Conservation (phyloP, 2,329 filamentous ascomycete species). For the Exophiala phaeomuriformis region DNA sequence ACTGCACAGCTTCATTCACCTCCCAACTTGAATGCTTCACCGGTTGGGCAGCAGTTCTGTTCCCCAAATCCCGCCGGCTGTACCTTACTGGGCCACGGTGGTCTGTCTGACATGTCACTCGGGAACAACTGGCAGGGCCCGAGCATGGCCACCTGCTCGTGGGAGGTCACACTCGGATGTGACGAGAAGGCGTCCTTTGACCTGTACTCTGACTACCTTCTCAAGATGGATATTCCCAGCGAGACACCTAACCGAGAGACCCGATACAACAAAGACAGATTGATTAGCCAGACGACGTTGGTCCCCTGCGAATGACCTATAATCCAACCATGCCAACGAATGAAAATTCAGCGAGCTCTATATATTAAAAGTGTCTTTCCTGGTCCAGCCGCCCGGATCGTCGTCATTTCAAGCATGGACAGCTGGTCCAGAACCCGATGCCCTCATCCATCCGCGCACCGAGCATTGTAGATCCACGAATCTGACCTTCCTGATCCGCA, state of each 20-base stretch:
- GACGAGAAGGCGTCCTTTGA: not conserved
- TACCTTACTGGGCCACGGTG: conserved; percentile 8
- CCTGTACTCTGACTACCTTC: not conserved
- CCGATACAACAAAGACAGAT: not conserved
- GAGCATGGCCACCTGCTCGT: not conserved
- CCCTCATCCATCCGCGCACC: not conserved
- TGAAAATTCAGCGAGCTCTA: not conserved
- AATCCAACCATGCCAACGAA: not conserved
- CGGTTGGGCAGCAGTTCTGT: conserved; percentile 15
- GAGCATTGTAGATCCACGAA: conserved; percentile 1
- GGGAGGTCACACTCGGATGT: not conserved
- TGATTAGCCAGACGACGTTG: not conserved
- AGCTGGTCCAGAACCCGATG: conserved; percentile 7
- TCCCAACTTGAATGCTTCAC: conserved; percentile 6
- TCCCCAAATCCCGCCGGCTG: not conserved
- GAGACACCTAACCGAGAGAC: not conserved
- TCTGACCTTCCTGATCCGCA: not conserved
- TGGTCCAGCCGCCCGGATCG: not conserved
- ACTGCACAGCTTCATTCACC: not conserved
- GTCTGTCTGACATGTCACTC: not conserved
- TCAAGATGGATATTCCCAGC: not conserved
- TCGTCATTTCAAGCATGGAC: conserved; percentile 8
- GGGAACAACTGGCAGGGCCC: not conserved
- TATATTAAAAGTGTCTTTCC: not conserved
- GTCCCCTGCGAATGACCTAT: not conserved